Conservation (phyloP, 2,329 filamentous ascomycete species). For the Neopestalotiopsis sp. region DNA sequence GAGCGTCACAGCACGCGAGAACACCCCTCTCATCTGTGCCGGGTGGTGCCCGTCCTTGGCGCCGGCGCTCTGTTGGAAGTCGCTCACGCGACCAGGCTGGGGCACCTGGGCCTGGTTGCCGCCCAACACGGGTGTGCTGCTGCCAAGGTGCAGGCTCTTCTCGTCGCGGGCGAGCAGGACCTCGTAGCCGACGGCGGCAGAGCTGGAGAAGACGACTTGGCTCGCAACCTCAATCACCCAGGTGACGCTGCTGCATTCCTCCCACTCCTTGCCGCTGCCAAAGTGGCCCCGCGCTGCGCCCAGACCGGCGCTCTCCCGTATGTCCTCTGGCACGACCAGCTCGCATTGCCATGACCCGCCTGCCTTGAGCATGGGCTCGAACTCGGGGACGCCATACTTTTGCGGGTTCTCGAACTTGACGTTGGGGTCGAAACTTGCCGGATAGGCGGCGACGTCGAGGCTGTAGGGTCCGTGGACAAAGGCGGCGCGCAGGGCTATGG, state of each 20-base stretch:
- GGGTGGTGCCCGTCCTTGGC: conserved; percentile 63
- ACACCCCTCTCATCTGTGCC: conserved; percentile 76
- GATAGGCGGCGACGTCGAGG: conserved; percentile 85
- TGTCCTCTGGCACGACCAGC: conserved; percentile 78
- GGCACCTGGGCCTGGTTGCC: conserved; percentile 52
- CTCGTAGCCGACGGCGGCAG: conserved; percentile 87
- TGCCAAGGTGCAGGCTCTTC: conserved; percentile 74
- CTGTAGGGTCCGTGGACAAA: conserved; percentile 97
- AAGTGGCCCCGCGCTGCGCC: conserved; percentile 52
- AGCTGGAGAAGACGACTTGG: conserved; percentile 91
- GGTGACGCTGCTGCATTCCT: conserved; percentile 47
- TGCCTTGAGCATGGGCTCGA: conserved; percentile 95
- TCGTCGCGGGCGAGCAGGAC: conserved; percentile 84
- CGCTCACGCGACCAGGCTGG: conserved; percentile 74
- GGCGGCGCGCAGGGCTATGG: conserved; percentile 88
- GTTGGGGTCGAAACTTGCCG: conserved; percentile 83
- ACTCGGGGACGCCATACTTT: conserved; percentile 81
- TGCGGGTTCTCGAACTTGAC: conserved; percentile 73
- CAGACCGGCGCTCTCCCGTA: conserved; percentile 66
- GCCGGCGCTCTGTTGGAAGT: conserved; percentile 71
- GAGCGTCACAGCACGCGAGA: conserved; percentile 78
- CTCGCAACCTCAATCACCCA: conserved; percentile 94
- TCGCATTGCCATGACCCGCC: conserved; percentile 85
- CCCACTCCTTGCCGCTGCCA: conserved; percentile 45
- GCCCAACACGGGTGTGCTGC: conserved; percentile 50